Evolutionary conservation across 129 eudicot genomes (phyloP), one percentile per base, ranked within the genome.

Genomic region (Centella asiatica): DNA sequence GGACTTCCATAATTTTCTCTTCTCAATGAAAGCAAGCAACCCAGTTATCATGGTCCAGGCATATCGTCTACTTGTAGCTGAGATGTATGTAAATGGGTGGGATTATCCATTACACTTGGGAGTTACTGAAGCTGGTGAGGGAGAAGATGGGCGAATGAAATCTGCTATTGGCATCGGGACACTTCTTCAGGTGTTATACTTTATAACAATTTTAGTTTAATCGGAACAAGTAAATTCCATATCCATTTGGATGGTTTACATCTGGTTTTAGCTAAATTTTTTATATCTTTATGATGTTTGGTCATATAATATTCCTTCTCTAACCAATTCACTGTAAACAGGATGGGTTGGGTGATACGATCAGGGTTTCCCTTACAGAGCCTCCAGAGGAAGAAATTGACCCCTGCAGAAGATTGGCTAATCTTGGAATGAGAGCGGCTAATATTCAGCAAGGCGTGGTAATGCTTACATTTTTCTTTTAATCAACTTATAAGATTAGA

Each of bases 41-140:
- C 98, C 98, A 22, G 98, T 90, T 57, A 60, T 90, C 44, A 90
- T 90, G 98, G 98, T 90, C 66, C 87, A 84, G 57, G 98, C 98
- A 44, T 90, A 87, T 67, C 85, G 95, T 7, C 88, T 90, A 66
- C 87, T 90, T 68, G 94, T 82, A 51, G 95, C 98, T 62, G 95
- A 90, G 84, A 90, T 90, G 98, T 77, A 87, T 77, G 90, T 90
- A 54, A 82, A 79, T 47, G 94, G 98, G 60, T 90, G 98, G 98
- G 98, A 90, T 68, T 90, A 90, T 72, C 98, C 98, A 1, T 55
- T 90, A 52, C 98, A 90, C 68, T 73, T 90, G 76, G 98, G 98
- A 62, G 98, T 90, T 17, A 90, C 98, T 45, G 98, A 90, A 87
- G 98, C 98, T 71, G 98, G 98, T n/a, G 98, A 90, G 68, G 98